Percentiles rank a stretch among this genome's conserved stretches.
These are phyloP conservation scores for Exserohilum rostratum DNA, from an alignment of 2,329 filamentous ascomycete genomes.

Conservation along the genomic window DNA sequence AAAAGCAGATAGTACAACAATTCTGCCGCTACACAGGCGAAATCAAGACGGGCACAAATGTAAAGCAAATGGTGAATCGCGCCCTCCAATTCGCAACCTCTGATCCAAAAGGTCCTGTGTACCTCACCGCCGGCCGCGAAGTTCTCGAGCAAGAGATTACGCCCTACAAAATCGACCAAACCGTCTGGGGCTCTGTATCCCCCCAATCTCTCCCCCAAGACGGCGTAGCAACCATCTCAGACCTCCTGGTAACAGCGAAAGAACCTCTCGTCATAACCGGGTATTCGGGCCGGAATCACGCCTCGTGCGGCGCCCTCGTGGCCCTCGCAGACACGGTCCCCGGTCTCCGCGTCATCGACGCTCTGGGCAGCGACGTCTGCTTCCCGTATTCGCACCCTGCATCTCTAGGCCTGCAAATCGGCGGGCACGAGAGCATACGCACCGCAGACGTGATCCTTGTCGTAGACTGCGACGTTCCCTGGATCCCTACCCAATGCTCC, in stretches of 20 bases:
- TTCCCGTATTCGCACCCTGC: conserved; percentile 67
- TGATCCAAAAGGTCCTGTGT: conserved; percentile 79
- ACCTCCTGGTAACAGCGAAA: conserved; percentile 67
- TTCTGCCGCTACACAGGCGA: conserved; percentile 85
- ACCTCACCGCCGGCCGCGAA: conserved; percentile 77
- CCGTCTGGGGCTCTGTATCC: conserved; percentile 75
- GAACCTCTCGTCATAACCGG: conserved; percentile 75
- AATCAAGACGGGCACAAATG: conserved; percentile 81
- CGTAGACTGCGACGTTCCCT: conserved; percentile 88
- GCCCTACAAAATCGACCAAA: conserved; percentile 63
- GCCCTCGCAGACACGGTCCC: conserved; percentile 70
- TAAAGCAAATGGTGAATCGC: conserved; percentile 85
- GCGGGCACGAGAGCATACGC: conserved; percentile 73
- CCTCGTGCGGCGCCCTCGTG: conserved; percentile 65
- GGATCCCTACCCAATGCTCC: conserved; percentile 79
- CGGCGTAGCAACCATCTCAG: conserved; percentile 65
- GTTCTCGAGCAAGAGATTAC: conserved; percentile 82
- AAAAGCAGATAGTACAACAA: conserved; percentile 79
- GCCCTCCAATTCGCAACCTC: conserved; percentile 81
- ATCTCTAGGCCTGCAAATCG: conserved; percentile 70
- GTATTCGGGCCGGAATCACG: conserved; percentile 73
- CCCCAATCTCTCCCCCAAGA: conserved; percentile 60
- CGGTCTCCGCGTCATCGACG: conserved; percentile 74
- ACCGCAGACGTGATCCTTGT: conserved; percentile 85
- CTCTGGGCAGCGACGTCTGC: conserved; percentile 80